These are phyloP conservation scores for Eruca vesicaria DNA, from an alignment of 441 rosid species.

Conservation along the genomic window DNA sequence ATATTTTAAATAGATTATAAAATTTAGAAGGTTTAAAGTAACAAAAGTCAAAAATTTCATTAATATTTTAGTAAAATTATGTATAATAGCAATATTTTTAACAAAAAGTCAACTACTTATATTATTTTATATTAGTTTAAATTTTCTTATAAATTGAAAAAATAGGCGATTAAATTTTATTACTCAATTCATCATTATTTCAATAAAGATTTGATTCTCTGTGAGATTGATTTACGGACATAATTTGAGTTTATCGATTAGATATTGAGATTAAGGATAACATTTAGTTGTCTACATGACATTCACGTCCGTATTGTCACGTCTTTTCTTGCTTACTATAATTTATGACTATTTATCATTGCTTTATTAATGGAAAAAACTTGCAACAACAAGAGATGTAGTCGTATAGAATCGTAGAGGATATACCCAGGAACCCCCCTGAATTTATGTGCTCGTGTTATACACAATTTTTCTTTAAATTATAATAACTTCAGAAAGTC, in stretches of 20 bases:
- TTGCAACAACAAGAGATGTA: not conserved
- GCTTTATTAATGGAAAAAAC: not conserved
- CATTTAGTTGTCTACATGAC: slow-evolving; percentile 32
- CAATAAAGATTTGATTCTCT: not conserved
- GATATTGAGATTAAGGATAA: not conserved
- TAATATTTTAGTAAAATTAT: too few species aligned
- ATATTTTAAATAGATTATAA: too few species aligned
- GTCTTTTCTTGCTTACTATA: not conserved
- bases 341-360: not conserved
- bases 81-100: too few species aligned
- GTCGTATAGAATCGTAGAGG: not conserved
- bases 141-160: too few species aligned
- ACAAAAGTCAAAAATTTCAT: too few species aligned
- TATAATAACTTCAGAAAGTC: slow-evolving; percentile 12
- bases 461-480: not conserved
- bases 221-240: not conserved
- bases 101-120: too few species aligned
- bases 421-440: slow-evolving; percentile 15
- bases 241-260: not conserved
- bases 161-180: too few species aligned
- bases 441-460: slow-evolving; percentile 17
- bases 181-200: not conserved
- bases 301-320: slow-evolving; percentile 4
- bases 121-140: too few species aligned
- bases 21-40: too few species aligned